Evolutionary conservation across 345 rosid genomes (phyloP).

Genomic region (Corchorus capsularis): DNA sequence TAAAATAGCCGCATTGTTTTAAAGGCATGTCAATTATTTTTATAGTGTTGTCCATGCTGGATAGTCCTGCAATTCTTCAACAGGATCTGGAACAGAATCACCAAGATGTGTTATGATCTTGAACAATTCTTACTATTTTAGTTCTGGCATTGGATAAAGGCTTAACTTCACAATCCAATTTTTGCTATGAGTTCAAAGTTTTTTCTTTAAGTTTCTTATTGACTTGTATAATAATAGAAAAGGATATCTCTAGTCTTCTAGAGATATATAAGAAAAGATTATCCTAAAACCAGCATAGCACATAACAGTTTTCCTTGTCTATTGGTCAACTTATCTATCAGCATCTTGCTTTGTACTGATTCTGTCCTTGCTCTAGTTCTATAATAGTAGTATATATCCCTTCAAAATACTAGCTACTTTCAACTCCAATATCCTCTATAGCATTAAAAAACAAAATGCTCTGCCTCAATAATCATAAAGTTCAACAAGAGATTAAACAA

Average conservation of each 20-base stretch:
- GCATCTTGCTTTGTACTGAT: not conserved
- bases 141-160: not conserved
- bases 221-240: not conserved
- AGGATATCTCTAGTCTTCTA: not conserved
- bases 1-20: too few relatives aligned
- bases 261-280: conserved; percentile 14
- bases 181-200: not conserved
- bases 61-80: conserved; percentile 21
- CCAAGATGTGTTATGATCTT: not conserved
- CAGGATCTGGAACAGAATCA: conserved; percentile 12
- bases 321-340: not conserved
- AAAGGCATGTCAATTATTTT: not conserved
- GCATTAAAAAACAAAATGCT: too few relatives aligned
- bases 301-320: not conserved
- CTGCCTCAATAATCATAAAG: not conserved
- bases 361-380: not conserved
- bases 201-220: not conserved
- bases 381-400: not conserved
- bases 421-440: too few relatives aligned
- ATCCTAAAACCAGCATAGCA: not conserved
- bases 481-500: not conserved
- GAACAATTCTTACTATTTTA: not conserved
- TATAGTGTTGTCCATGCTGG: conserved; percentile 23
- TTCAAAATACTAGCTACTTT: not conserved
- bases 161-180: not conserved